A percentile compares a stretch with the other conserved stretches of the same genome.
phyloP scores from a whole-genome alignment of 139 green algal species.

The Eudorina sp. region DNA sequence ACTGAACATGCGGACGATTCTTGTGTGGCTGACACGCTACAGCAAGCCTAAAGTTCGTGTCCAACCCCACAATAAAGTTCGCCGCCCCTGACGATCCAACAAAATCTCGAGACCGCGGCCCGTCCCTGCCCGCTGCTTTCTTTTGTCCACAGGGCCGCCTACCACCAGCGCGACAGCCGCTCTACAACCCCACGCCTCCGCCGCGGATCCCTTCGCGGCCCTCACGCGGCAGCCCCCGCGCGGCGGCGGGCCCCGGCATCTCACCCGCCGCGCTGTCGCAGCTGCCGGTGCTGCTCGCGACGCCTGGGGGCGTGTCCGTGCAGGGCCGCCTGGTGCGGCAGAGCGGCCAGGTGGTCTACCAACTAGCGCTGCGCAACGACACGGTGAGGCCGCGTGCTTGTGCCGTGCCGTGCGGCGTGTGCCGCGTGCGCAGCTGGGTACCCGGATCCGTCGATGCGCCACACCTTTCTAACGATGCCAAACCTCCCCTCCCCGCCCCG shows the following conservation, averaged over 20 bases:
- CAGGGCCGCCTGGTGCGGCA: constrained; percentile 68
- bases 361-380: constrained; percentile 37
- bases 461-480: too few species aligned
- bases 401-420: too few species aligned
- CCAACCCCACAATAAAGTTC: too few species aligned
- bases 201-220: constrained; percentile 57
- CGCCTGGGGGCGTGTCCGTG: constrained; percentile 72
- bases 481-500: too few species aligned
- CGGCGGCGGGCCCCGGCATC: constrained; percentile 25
- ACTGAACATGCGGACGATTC: too few species aligned
- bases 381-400: too few species aligned
- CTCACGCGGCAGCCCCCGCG: constrained; percentile 18
- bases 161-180: neutral
- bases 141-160: neutral
- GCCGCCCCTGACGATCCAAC: neutral
- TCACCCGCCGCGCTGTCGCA: constrained; percentile 15
- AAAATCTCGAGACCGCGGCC: neutral
- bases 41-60: too few species aligned
- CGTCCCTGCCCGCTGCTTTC: neutral
- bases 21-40: too few species aligned
- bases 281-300: constrained; percentile 79
- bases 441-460: too few species aligned
- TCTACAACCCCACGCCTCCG: neutral
- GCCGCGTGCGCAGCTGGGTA: too few species aligned
- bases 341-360: constrained; percentile 54